Evolutionary conservation across 768 basidiomycete genomes (phyloP), one percentile per base, ranked within the genome.

Genomic region (Leccinum rimulosum): DNA sequence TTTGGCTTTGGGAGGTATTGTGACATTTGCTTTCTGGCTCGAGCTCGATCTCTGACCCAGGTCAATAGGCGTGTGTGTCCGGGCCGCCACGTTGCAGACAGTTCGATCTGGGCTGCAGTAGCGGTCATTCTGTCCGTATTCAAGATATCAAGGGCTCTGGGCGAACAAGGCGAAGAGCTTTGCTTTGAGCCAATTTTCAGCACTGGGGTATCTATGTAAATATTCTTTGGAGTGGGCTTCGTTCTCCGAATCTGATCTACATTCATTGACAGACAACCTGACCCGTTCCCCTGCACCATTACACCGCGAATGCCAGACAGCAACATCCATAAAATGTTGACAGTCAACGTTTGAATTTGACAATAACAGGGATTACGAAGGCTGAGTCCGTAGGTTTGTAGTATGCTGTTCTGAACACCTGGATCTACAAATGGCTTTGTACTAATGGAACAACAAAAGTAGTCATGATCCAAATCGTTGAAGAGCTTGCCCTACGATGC

Each of bases 71-170:
- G 71, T 4, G 36, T 66, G 15, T 77, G 75, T 54, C 71, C 75
- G 17, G 76, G 77, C 8, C 63, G 65, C 12, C 60, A 71, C 54
- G 25, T 64, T n/a, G 74, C 74, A 1, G 69, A 72, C n/a, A 56
- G 50, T 30, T 67, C 65, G 4, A 28, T 75, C n/a, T 79, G 71
- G 73, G 63, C 59, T 27, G 58, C 62, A 15, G 66, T 74, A 28
- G 71, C 64, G 11, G 66, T 60, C 9, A 60, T 73, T 33, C 56
- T 78, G 33, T 58, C 64, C 1, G 60, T 60, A 8, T 61, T 71
- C 57, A 60, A 61, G 8, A 73, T 77, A n/a, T 47, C 64, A 25
- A 67, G 64, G 52, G 61, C 66, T 11, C 43, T 60, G 8, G 69
- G 64, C 28, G 62, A 68, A 31, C 47, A 63, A 25, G 75, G 75